A percentile compares a stretch with the other conserved stretches of the same genome.
These are phyloP conservation scores for Saccharomyces hybrid DNA, from an alignment of 1,139 yeast species.

Conservation along the genomic window DNA sequence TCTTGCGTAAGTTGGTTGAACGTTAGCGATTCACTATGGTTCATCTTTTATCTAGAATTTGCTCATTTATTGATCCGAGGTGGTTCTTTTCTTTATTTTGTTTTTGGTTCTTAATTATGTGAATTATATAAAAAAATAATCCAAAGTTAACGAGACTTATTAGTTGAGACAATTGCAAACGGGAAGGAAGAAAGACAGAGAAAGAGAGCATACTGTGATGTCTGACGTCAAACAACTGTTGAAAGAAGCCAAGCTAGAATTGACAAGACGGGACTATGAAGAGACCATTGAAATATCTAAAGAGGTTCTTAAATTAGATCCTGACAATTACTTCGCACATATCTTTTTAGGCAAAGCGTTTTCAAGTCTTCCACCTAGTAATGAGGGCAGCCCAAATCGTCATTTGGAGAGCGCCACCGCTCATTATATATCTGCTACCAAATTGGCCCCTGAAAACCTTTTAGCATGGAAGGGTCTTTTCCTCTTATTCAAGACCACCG, in stretches of 20 bases:
- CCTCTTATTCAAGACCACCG: slow-evolving; percentile 29
- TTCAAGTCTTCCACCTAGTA: slow-evolving; percentile 11
- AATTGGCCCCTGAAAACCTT: slow-evolving; percentile 45
- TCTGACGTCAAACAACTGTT: slow-evolving; percentile 38
- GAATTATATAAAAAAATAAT: background rate
- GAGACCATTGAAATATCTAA: slow-evolving; percentile 46
- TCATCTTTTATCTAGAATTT: slow-evolving; percentile 13
- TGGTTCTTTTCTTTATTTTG: background rate
- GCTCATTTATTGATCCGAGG: background rate
- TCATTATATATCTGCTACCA: slow-evolving; percentile 50
- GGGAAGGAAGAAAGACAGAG: slow-evolving; percentile 2
- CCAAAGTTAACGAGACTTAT: too few species aligned
- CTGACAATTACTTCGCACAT: slow-evolving; percentile 54
- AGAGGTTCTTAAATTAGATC: slow-evolving; percentile 48
- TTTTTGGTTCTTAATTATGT: background rate
- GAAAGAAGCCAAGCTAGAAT: slow-evolving; percentile 53
- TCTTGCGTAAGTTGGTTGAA: slow-evolving; percentile 29
- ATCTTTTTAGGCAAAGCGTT: slow-evolving; percentile 42
- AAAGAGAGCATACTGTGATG: slow-evolving; percentile 7
- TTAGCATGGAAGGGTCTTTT: slow-evolving; percentile 80
- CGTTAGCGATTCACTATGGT: slow-evolving; percentile 23
- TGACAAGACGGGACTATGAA: slow-evolving; percentile 50
- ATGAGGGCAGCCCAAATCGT: background rate
- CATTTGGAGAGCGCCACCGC: slow-evolving; percentile 36
- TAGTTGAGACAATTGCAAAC: too few species aligned